Evolutionary conservation across 2,329 filamentous ascomycete genomes (phyloP).

Genomic region (Aspergillus arachidicola): DNA sequence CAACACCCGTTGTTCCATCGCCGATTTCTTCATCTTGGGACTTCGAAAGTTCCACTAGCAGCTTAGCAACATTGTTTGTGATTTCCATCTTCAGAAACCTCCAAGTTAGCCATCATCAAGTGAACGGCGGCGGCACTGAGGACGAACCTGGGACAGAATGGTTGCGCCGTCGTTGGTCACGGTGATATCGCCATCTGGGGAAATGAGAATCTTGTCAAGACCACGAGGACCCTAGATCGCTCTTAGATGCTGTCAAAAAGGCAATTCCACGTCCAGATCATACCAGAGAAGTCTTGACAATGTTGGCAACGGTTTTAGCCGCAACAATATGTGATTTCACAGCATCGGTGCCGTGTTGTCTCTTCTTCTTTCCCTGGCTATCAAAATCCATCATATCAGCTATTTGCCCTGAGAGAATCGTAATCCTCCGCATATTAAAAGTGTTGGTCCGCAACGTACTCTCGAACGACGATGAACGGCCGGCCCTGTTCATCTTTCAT

Average conservation of each 20-base stretch:
- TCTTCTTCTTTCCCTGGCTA: slow-evolving; percentile 96
- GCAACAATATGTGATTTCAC: slow-evolving; percentile 98
- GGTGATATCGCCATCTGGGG: slow-evolving; percentile 96
- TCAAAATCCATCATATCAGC: slow-evolving; percentile 13
- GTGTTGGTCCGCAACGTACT: slow-evolving; percentile 62
- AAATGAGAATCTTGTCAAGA: slow-evolving; percentile 98
- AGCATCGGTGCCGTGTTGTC: slow-evolving; percentile 93
- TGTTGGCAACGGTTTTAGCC: slow-evolving; percentile 91
- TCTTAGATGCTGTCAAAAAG: slow-evolving; percentile 17
- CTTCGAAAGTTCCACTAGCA: slow-evolving; percentile 95
- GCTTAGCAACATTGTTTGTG: slow-evolving; percentile 95
- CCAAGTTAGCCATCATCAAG: slow-evolving; percentile 18
- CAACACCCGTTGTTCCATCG: slow-evolving; percentile 96
- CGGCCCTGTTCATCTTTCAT: slow-evolving; percentile 97
- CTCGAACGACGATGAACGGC: slow-evolving; percentile 97
- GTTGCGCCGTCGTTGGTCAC: slow-evolving; percentile 99
- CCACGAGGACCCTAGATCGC: slow-evolving; percentile 74
- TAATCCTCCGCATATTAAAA: not conserved
- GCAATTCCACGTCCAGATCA: slow-evolving; percentile 19
- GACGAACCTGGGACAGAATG: slow-evolving; percentile 73
- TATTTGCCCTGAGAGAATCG: not conserved
- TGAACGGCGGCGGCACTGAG: slow-evolving; percentile 4
- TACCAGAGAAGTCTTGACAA: slow-evolving; percentile 92
- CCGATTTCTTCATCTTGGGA: slow-evolving; percentile 99
- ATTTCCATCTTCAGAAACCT: slow-evolving; percentile 81